Evolutionary conservation across 2,329 filamentous ascomycete species (phyloP).

Genomic region (Fusarium globosum): DNA sequence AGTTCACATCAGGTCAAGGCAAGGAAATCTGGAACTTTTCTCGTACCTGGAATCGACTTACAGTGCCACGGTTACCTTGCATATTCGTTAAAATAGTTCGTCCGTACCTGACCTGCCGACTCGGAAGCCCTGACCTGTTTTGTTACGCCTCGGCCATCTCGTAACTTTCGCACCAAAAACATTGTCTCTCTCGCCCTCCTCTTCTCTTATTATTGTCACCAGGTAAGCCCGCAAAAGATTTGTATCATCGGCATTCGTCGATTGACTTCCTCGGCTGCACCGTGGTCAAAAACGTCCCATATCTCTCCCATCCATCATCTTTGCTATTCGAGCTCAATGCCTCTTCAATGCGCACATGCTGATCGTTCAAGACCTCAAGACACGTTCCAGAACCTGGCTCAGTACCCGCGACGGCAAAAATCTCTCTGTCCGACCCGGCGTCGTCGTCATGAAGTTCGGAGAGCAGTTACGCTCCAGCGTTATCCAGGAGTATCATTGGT

Average conservation of each 20-base stretch:
- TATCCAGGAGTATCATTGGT: conserved; percentile 97
- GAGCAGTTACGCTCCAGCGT: conserved; percentile 95
- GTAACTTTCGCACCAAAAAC: conserved; percentile 26
- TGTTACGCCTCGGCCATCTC: conserved; percentile 18
- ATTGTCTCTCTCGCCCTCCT: conserved; percentile 14
- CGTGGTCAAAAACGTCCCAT: not conserved
- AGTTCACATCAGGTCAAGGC: conserved; percentile 22
- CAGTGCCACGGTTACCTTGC: not conserved
- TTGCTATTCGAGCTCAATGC: conserved; percentile 14
- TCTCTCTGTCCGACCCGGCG: conserved; percentile 58
- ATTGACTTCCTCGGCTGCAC: conserved; percentile 16
- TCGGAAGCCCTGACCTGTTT: conserved; percentile 12
- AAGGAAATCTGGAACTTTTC: conserved; percentile 13
- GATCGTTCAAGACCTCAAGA: conserved; percentile 63
- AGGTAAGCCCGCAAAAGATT: conserved; percentile 35
- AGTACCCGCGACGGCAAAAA: conserved; percentile 45
- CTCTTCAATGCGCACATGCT: conserved; percentile 56
- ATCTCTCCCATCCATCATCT: not conserved
- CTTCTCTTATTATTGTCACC: conserved; percentile 5
- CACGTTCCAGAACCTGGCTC: conserved; percentile 56
- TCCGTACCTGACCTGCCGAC: conserved; percentile 19
- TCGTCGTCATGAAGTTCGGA: conserved; percentile 84
- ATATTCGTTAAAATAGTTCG: conserved; percentile 9
- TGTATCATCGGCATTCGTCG: conserved; percentile 4
- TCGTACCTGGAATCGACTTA: conserved; percentile 6